Conservation (phyloP, 257 asterid genomes). For the Solanum verrucosum region DNA sequence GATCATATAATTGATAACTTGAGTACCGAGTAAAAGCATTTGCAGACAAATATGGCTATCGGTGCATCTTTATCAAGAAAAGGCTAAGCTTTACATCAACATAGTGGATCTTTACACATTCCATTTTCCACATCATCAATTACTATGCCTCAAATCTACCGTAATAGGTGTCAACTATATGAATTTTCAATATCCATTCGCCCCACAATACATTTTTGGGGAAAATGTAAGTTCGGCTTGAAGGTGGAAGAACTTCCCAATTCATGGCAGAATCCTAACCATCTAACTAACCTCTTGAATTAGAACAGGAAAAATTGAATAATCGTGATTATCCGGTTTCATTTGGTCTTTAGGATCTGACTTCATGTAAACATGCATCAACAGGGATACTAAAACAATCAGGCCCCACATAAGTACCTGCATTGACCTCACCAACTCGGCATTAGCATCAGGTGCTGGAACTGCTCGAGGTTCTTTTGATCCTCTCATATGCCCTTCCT, state of each 20-base stretch:
- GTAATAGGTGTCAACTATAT: not conserved
- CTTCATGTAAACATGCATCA: not conserved
- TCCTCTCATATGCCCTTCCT: constrained; percentile 32
- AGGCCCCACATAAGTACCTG: constrained; percentile 28
- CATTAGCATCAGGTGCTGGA: constrained; percentile 39
- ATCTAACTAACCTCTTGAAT: not conserved
- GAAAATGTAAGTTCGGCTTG: not conserved
- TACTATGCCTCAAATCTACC: not conserved
- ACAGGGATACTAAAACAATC: not conserved
- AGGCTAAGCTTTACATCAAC: not conserved
- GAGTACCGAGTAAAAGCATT: not conserved
- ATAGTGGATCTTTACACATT: not conserved
- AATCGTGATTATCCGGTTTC: not conserved
- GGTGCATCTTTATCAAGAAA: not conserved
- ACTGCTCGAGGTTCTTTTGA: constrained; percentile 39
- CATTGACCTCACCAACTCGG: constrained; percentile 33
- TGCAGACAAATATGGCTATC: not conserved
- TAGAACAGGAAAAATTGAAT: not conserved
- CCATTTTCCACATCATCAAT: not conserved
- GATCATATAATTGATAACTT: not conserved
- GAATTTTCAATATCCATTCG: not conserved
- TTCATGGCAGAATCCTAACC: not conserved
- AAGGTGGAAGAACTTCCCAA: not conserved
- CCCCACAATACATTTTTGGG: not conserved
- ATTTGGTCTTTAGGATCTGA: not conserved